phyloP scores from a whole-genome alignment of 441 rosid genomes.

The Gossypium laxum region DNA sequence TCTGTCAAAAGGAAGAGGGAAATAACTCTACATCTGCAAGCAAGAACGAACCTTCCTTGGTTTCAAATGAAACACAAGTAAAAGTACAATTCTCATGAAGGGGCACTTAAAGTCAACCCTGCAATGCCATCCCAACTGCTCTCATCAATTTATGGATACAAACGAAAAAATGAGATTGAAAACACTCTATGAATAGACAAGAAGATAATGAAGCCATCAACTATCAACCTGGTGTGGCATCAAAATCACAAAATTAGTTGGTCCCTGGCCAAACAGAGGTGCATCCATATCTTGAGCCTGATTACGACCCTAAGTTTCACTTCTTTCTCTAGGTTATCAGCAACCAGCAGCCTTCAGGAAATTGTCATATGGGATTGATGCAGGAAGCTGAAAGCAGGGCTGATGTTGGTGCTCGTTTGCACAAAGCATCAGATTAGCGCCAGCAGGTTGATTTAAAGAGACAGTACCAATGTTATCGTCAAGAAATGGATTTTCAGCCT shows the following conservation, averaged over 20 bases:
- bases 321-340: constrained; percentile 19
- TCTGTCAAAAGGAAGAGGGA: neutral
- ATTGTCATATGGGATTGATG: constrained; percentile 63
- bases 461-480: constrained; percentile 25
- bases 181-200: neutral
- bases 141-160: neutral
- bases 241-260: neutral
- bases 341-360: constrained; percentile 73
- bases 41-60: neutral
- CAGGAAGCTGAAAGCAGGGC: constrained; percentile 51
- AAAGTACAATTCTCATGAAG: neutral
- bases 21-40: neutral
- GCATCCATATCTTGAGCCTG: neutral
- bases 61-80: constrained; percentile 2
- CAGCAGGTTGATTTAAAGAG: constrained; percentile 21
- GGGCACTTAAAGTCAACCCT: neutral
- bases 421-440: constrained; percentile 27
- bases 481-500: constrained; percentile 50
- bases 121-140: constrained; percentile 1
- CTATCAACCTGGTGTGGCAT: neutral
- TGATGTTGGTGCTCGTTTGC: constrained; percentile 47
- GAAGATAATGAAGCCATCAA: neutral
- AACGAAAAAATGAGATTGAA: neutral
- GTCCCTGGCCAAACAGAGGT: neutral
- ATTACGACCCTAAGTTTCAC: neutral